Base-by-base conservation (phyloP, 1,139 yeast species). In the Zygoascus meyerae region DNA sequence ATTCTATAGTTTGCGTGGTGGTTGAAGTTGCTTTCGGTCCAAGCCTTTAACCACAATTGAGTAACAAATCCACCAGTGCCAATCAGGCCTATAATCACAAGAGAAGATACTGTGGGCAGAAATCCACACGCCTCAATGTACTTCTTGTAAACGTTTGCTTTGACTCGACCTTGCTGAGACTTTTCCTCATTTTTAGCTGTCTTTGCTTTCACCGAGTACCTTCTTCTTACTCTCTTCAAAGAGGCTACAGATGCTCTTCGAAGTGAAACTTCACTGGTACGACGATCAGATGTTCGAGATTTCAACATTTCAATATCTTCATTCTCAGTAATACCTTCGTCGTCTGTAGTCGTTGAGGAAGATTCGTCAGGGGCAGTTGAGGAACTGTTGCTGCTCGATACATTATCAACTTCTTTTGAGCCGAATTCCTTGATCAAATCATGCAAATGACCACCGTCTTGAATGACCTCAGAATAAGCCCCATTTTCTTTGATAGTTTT, bases 111-210 rank as follows among this genome's bases (percentile, higher is more conserved):
- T 21, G 87, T 90, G 54, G 79, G 78, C 40, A 62, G 64, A n/a
- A 83, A 76, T 53, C 87, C 87, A 73, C 96, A 89, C 1, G 97
- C 95, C 54, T 75, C 78, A 11, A 89, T 90, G 61, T 90, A 90
- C 46, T 79, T 81, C 52, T 68, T 58, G 65, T 90, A 90, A 36
- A 90, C 86, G 40, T 77, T 73, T 89, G 94, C 84, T 62, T 85
- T 84, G 47, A 90, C 97, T 57, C 84, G 78, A 52, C 97, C 97
- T 63, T 83, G 87, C 66, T 86, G 90, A 49, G 83, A 77, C 51
- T 77, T 83, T 67, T 90, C 97, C 30, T 51, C 54, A 6, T 51
- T 40, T 44, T 59, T 62, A 12, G 55, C 53, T 1, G 69, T 63
- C 34, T 56, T 53, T 8, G 34, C 45, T 42, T 48, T 40, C 26